phyloP scores from a whole-genome alignment of 257 asterid species.

The Agastache rugosa region DNA sequence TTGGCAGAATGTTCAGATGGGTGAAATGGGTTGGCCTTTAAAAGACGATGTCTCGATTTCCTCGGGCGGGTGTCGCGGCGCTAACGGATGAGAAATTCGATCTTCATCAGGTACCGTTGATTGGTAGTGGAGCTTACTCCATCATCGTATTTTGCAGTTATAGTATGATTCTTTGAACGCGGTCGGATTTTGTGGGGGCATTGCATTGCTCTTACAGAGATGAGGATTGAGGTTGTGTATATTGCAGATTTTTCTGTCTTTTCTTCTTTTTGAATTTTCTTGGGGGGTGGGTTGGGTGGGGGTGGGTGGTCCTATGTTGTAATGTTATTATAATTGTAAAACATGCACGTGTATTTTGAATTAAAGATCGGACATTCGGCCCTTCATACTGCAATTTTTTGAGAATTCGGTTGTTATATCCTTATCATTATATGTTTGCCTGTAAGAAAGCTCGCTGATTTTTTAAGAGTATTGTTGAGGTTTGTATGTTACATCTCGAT shows the following conservation, averaged over 20 bases:
- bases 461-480: too few species aligned
- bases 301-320: conserved; percentile 33
- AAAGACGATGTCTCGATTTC: not conserved
- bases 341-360: conserved; percentile 45
- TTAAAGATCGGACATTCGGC: conserved; percentile 21
- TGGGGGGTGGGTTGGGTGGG: not conserved
- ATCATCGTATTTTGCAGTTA: conserved; percentile 25
- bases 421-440: too few species aligned
- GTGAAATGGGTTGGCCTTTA: conserved; percentile 96
- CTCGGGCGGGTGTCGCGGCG: not conserved
- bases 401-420: too few species aligned
- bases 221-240: conserved; percentile 44
- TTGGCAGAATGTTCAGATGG: conserved; percentile 86
- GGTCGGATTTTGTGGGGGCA: conserved; percentile 37
- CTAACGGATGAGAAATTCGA: not conserved
- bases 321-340: conserved; percentile 40
- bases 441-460: too few species aligned
- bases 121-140: not conserved
- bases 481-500: too few species aligned
- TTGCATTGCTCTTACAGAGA: conserved; percentile 35
- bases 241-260: conserved; percentile 38
- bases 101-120: not conserved
- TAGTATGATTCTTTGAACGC: conserved; percentile 34
- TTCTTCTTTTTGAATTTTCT: not conserved
- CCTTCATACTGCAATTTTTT: conserved; percentile 19